Evolutionary conservation across 2,329 filamentous ascomycete species (phyloP).

Genomic region (Didymella keratinophila): DNA sequence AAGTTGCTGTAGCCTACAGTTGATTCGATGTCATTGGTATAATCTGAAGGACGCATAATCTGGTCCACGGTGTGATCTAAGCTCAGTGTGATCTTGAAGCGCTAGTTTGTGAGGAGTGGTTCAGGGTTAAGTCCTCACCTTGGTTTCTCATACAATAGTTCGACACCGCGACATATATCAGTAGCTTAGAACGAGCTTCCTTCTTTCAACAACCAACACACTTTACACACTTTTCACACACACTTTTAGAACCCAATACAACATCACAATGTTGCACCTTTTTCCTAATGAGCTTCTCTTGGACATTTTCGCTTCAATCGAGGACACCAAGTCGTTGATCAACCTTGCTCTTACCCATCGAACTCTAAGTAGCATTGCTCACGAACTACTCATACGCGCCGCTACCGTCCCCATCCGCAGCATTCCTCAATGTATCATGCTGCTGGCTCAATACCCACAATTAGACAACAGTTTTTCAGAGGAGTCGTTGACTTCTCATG

Average conservation of each 20-base stretch:
- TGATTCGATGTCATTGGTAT: too few species aligned
- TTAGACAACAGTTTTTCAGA: background rate
- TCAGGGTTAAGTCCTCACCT: background rate
- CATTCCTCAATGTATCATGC: background rate
- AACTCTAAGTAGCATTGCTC: background rate
- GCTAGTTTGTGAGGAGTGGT: background rate
- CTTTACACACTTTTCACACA: background rate
- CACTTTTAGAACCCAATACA: background rate
- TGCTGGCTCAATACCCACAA: background rate
- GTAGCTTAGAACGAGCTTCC: background rate
- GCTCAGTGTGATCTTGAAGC: background rate
- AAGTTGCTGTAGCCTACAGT: too few species aligned
- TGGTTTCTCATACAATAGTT: background rate
- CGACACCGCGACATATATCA: background rate
- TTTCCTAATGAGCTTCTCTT: background rate
- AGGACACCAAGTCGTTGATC: background rate
- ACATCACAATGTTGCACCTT: background rate
- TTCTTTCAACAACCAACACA: background rate
- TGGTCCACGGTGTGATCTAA: too few species aligned
- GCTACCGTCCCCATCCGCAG: background rate
- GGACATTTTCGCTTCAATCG: background rate
- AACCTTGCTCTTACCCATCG: slow-evolving; percentile 2
- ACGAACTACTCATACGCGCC: background rate
- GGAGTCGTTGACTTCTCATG: background rate
- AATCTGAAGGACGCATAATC: too few species aligned